These are phyloP conservation scores for Pythium apleroticum DNA, from an alignment of 352 stramenopile species.

Conservation along the genomic window DNA sequence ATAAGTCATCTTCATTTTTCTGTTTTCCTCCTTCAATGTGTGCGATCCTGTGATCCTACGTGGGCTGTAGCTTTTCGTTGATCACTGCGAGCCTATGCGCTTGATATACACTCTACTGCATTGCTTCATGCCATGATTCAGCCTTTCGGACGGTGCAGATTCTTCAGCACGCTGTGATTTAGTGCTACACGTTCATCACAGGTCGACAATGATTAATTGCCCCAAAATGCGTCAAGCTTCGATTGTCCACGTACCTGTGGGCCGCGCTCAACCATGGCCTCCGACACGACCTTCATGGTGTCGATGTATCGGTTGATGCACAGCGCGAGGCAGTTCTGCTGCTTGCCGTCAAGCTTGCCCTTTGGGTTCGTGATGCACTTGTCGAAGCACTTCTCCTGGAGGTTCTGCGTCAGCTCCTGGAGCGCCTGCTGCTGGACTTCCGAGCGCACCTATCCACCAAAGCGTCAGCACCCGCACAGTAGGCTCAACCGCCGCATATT, in stretches of 20 bases:
- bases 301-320: slow-evolving; percentile 92
- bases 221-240: not conserved
- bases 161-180: not conserved
- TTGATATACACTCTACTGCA: not conserved
- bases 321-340: slow-evolving; percentile 88
- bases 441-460: slow-evolving; percentile 54
- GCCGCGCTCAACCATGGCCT: slow-evolving; percentile 76
- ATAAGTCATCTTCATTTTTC: slow-evolving; percentile 2
- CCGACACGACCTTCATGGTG: slow-evolving; percentile 89
- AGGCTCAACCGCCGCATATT: not conserved
- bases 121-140: not conserved
- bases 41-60: not conserved
- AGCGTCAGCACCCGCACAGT: not conserved
- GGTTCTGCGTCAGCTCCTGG: slow-evolving; percentile 83
- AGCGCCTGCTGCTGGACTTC: slow-evolving; percentile 83
- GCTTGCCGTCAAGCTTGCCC: slow-evolving; percentile 87
- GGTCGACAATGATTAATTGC: no score
- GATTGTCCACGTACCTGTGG: slow-evolving; percentile 39
- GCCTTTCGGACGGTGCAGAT: not conserved
- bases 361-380: slow-evolving; percentile 83
- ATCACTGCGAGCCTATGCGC: not conserved
- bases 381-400: slow-evolving; percentile 91
- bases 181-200: not conserved
- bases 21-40: not conserved
- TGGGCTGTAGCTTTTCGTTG: not conserved